Evolutionary conservation across 2,329 filamentous ascomycete genomes (phyloP), one percentile per base, ranked within the genome.

Genomic region (Fonsecaea nubica): DNA sequence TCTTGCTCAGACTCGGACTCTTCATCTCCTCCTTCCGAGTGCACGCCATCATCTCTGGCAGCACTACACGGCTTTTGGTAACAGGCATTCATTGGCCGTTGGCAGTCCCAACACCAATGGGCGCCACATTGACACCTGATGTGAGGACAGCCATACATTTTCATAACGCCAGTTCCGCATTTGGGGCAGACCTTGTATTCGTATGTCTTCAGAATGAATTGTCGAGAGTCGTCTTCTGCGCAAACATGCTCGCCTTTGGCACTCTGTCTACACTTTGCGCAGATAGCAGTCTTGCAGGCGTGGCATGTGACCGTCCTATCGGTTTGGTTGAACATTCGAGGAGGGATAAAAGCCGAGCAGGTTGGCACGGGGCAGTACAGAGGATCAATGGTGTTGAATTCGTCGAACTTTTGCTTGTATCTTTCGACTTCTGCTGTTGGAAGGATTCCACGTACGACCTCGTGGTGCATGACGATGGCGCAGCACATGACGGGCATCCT

Each of bases 181-280:
- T 80, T 80, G 0, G 83, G 83, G 62, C 84, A 86, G 8, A 77
- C 76, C 72, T 84, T 85, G 72, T 83, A 81, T 3, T 81, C 79
- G 75, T 79, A 83, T 50, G 73, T 75, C 56, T 76, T 74, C 1
- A 85, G 74, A 38, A 82, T 71, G 5, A 58, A 63, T 33, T 81
- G 77, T 25, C 78, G 64, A 36, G 79, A 77, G 4, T 76, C 73
- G 6, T 74, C 75, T 42, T 74, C 74, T 21, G 75, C 66, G 40
- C 75, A 74, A 7, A 73, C 70, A 13, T 74, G 57, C 21, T 64
- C 68, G 2, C 65, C 64, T 61, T 84, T 81, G n/a, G 77, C 77
- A 4, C 78, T 62, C 62, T 79, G 75, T 45, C 79, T 79, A 72
- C 84, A 85, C 1, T 72, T 72, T 1, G 72, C 74, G 69, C 84